These are phyloP conservation scores for Triticum monococcum DNA, from an alignment of 176 grass and related monocot genomes.

Conservation along the genomic window DNA sequence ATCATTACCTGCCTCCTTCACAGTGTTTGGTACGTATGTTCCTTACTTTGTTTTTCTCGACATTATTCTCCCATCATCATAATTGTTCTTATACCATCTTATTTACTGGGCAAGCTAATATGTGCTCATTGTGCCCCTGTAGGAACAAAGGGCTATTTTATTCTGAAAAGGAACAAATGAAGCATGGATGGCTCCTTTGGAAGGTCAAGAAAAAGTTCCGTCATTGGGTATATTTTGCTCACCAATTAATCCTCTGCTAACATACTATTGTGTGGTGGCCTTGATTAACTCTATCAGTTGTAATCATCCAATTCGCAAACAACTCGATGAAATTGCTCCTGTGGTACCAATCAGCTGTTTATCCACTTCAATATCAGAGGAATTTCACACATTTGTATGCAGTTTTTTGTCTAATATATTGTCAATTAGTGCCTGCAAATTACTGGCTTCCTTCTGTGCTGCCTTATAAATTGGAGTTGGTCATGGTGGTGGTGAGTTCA, in stretches of 20 bases:
- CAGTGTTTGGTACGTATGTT: neutral
- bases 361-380: neutral
- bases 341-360: neutral
- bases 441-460: too few species aligned
- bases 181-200: neutral
- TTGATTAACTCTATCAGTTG: neutral
- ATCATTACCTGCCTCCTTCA: neutral
- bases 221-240: neutral
- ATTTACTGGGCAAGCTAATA: neutral
- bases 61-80: too few species aligned
- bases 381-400: neutral
- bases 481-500: too few species aligned
- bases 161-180: neutral
- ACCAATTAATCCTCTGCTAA: neutral
- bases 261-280: neutral
- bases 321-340: too few species aligned
- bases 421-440: too few species aligned
- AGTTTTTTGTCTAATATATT: neutral
- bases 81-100: too few species aligned
- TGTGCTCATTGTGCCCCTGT: neutral
- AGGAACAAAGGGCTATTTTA: neutral
- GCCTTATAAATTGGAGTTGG: too few species aligned
- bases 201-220: constrained; percentile 4
- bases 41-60: too few species aligned
- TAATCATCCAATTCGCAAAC: too few species aligned